phyloP scores from a whole-genome alignment of 2,329 filamentous ascomycete genomes.

The Paraphaeosphaeria minitans region DNA sequence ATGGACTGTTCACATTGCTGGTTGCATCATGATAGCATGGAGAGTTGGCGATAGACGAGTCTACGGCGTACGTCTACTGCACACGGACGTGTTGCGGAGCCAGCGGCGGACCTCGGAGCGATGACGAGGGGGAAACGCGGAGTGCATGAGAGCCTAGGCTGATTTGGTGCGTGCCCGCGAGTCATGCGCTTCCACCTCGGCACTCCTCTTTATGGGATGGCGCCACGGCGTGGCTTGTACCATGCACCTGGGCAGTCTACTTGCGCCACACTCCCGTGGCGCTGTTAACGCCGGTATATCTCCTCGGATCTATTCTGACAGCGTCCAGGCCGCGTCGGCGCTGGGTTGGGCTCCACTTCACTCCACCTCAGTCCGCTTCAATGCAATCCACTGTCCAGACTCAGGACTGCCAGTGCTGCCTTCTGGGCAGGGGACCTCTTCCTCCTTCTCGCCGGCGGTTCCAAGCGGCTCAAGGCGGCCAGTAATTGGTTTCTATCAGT shows the following conservation, averaged over 20 bases:
- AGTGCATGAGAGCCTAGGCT: not conserved
- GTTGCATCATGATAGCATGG: not conserved
- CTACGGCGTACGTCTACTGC: not conserved
- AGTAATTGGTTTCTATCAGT: too few species aligned
- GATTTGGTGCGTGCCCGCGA: not conserved
- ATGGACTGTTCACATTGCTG: not conserved
- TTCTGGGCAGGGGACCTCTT: constrained; percentile 3
- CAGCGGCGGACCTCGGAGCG: too few species aligned
- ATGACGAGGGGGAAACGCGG: constrained; percentile 1
- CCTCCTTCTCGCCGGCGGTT: not conserved
- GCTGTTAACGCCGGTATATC: not conserved
- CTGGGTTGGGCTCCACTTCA: not conserved
- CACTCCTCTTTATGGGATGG: not conserved
- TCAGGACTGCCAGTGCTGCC: not conserved
- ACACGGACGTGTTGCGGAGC: too few species aligned
- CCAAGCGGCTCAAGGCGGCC: not conserved
- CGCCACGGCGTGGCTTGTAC: not conserved
- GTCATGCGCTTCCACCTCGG: constrained; percentile 4
- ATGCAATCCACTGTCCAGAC: too few species aligned
- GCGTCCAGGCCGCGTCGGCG: not conserved
- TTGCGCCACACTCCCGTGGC: constrained; percentile 1
- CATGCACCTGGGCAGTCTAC: too few species aligned
- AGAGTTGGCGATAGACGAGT: not conserved
- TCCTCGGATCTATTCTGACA: not conserved
- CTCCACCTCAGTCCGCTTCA: too few species aligned